Base-by-base conservation (phyloP, 2,329 filamentous ascomycete species). In the Penicillium italicum region DNA sequence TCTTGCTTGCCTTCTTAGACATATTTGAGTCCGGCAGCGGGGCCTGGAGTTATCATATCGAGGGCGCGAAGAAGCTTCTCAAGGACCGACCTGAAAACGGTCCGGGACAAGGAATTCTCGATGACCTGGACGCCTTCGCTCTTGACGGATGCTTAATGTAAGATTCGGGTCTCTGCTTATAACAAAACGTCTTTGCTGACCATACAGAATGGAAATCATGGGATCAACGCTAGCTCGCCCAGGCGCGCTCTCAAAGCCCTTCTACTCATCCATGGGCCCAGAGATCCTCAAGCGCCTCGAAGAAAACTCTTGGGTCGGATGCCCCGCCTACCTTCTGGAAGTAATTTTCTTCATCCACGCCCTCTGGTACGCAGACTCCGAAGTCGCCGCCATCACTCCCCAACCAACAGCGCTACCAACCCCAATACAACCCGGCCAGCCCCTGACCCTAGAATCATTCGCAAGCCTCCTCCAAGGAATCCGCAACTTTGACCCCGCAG, bases 41-140 rank as follows among this genome's bases (percentile, higher is more conserved):
- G 11, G 75, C 78, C 33, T 82, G 79, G 79, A 80, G 75, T 59
- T 74, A 77, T 33, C 79, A 82, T 56, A 73, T 80, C 46, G 77
- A 79, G 56, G 79, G 79, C 7, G 79, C 78, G n/a, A 76, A 77
- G 59, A 75, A 73, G 52, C 68, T 81, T 20, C 72, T 81, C 26
- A 70, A 73, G 37, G 69, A 69, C 9, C 67, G 77, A 51, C 55
- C 67, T 30, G 59, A 61, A 36, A 56, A 55, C 33, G 50, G 50
- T 3, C 42, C 58, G 16, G 56, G 53, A 28, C 60, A 61, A 55
- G 58, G 61, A 12, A 69, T 72, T 8, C 62, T 72, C 7, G 65
- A 72, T 30, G 71, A 69, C 51, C 60, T 75, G 20, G 68, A 74
- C 53, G 65, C 66, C 16, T 74, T 74, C 44, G 70, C 71, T 22